These are phyloP conservation scores for Rhizomucor pusillus DNA, from an alignment of 371 early-diverging fungal genomes.

Conservation along the genomic window DNA sequence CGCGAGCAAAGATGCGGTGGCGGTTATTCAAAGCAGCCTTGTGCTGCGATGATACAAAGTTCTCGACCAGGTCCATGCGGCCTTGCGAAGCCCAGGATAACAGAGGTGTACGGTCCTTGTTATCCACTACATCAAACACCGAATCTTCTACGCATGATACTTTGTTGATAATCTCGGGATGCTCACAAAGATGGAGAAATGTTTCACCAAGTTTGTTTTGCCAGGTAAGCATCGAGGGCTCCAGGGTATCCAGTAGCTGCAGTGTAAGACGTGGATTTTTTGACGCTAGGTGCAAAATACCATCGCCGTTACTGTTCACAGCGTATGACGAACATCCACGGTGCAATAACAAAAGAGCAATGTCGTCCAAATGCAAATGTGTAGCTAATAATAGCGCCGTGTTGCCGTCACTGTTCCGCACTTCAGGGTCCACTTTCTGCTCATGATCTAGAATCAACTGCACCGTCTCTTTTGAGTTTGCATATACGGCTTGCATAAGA, in stretches of 20 bases:
- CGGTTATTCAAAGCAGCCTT: not conserved
- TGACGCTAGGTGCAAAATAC: conserved; percentile 29
- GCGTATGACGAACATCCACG: not conserved
- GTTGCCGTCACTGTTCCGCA: conserved; percentile 39
- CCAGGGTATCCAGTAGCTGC: conserved; percentile 7
- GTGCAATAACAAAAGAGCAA: not conserved
- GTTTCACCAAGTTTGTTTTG: conserved; percentile 35
- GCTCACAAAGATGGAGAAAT: conserved; percentile 38
- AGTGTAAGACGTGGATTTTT: conserved; percentile 1
- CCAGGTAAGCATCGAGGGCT: conserved; percentile 4
- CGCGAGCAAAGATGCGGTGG: not conserved
- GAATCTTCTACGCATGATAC: conserved; percentile 3
- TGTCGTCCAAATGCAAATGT: not conserved
- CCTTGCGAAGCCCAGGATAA: conserved; percentile 47
- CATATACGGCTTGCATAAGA: conserved; percentile 38
- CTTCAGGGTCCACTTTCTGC: not conserved
- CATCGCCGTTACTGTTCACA: conserved; percentile 2
- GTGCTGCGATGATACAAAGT: conserved; percentile 18
- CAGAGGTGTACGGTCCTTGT: conserved; percentile 33
- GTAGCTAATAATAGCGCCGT: conserved; percentile 36
- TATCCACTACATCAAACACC: conserved; percentile 21
- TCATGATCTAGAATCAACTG: conserved; percentile 18
- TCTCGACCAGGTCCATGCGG: conserved; percentile 29
- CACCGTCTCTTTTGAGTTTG: conserved; percentile 26
- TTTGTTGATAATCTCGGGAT: conserved; percentile 16